These are phyloP conservation scores for Amanita brunnescens DNA, from an alignment of 768 basidiomycete species.

Conservation along the genomic window DNA sequence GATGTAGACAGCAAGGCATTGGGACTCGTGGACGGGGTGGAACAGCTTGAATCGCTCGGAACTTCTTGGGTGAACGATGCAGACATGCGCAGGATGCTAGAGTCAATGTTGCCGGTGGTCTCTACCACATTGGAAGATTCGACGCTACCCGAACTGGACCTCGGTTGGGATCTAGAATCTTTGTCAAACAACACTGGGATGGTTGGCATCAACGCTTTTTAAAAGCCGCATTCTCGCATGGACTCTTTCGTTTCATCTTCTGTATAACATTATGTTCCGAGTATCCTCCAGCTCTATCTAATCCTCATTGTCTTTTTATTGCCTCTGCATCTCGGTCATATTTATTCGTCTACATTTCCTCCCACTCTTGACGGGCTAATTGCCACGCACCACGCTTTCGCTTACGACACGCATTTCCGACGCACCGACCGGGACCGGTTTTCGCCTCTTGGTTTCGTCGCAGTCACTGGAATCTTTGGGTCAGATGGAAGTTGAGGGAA, in stretches of 20 bases:
- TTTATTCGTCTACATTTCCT: conserved; percentile 5
- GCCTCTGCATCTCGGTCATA: not conserved
- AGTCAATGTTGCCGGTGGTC: conserved; percentile 21
- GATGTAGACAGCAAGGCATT: conserved; percentile 12
- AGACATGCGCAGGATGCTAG: conserved; percentile 56
- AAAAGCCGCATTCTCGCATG: not conserved
- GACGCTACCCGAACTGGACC: not conserved
- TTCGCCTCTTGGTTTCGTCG: not conserved
- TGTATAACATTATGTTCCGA: conserved; percentile 2
- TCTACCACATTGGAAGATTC: not conserved
- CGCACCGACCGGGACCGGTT: not conserved
- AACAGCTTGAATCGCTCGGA: conserved; percentile 18
- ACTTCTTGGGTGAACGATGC: conserved; percentile 33
- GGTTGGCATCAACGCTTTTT: conserved; percentile 5
- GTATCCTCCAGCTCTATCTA: not conserved
- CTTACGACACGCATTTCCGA: not conserved
- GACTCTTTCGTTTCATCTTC: not conserved
- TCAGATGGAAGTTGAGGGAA: conserved; percentile 7
- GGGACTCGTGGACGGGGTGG: conserved; percentile 9
- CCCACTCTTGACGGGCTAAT: not conserved
- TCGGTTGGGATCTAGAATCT: conserved; percentile 7
- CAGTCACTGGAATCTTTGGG: not conserved
- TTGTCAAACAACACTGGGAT: not conserved
- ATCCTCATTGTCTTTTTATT: not conserved
- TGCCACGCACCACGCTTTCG: not conserved